Evolutionary conservation across 768 basidiomycete species (phyloP), one percentile per base, ranked within the genome.

Genomic region (Lactifluus echinatus): DNA sequence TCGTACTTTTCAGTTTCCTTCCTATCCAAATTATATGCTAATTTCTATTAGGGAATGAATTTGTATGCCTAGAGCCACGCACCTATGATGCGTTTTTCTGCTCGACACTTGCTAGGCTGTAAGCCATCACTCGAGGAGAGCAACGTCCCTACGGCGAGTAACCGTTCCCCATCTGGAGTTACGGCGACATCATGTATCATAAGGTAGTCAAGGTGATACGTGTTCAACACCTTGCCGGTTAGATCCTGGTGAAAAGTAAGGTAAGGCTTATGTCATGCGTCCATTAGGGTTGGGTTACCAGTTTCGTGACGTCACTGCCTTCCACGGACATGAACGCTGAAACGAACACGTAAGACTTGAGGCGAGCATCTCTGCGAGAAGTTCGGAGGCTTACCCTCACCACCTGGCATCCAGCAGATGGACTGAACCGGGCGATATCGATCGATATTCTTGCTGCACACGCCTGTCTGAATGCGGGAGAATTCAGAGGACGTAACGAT

Each of bases 81-180:
- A 86, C 87, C 84, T 56, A 86, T 76, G 21, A 89, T 76, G n/a
- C 84, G 80, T 62, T 88, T 89, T 68, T 89, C 87, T 21, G 75
- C 74, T 50, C 81, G 73, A 19, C 84, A 86, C 70, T 80, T 87
- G 66, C 80, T 85, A 7, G 87, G 87, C 39, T 81, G 78, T 24
- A 85, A 69, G 10, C 84, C 83, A 48, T 74, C 76, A 1, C 78
- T 77, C 4, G 86, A 87, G 53, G 76, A 71, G n/a, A 83, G 70
- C 33, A 89, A 69, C 6, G 83, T 84, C 1, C 83, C 87, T 29
- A 88, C 84, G 24, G 80, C 83, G 24, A 89, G 71, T 51, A 89
- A 72, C 10, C 85, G 78, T 39, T 72, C 67, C n/a, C 76, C 74
- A 65, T 88, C 85, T 2, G 82, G 81, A 0, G 84, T 86, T 3